Conservation (phyloP, 345 rosid genomes). For the Reutealis trisperma region DNA sequence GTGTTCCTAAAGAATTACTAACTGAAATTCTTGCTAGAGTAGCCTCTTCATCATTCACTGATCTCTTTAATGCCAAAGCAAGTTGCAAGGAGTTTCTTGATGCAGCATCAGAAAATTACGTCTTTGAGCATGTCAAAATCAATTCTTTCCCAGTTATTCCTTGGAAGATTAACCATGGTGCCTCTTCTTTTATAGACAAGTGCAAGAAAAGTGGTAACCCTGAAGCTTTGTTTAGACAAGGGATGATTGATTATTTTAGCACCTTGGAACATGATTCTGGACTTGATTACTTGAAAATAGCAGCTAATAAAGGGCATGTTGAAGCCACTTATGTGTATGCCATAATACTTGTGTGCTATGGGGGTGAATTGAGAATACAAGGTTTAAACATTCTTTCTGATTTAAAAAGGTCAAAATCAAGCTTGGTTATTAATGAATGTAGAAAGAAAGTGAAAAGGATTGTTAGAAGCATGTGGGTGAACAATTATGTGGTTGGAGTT, state of each 20-base stretch:
- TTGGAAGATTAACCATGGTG: background rate
- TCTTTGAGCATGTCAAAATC: background rate
- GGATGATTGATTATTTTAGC: conserved; percentile 7
- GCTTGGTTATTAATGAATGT: background rate
- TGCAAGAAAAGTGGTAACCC: conserved; percentile 17
- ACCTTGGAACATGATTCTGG: background rate
- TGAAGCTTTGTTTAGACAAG: background rate
- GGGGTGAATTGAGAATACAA: background rate
- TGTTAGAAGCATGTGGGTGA: background rate
- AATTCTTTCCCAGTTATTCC: conserved; percentile 1
- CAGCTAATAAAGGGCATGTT: background rate
- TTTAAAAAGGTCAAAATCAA: background rate
- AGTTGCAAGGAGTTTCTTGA: conserved; percentile 6
- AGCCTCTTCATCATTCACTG: background rate
- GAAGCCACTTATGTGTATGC: conserved; percentile 14
- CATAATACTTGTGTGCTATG: background rate
- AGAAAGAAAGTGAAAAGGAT: background rate
- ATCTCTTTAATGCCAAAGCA: background rate
- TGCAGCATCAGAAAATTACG: background rate
- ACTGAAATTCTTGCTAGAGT: conserved; percentile 11
- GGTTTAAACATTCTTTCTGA: background rate
- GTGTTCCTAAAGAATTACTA: background rate
- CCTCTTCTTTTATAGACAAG: background rate
- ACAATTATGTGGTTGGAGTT: background rate
- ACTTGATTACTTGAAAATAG: background rate